A percentile compares a stretch with the other conserved stretches of the same genome.
Evolutionary conservation across 2,329 filamentous ascomycete genomes (phyloP).

Genomic region (Gnomoniopsis sp.): DNA sequence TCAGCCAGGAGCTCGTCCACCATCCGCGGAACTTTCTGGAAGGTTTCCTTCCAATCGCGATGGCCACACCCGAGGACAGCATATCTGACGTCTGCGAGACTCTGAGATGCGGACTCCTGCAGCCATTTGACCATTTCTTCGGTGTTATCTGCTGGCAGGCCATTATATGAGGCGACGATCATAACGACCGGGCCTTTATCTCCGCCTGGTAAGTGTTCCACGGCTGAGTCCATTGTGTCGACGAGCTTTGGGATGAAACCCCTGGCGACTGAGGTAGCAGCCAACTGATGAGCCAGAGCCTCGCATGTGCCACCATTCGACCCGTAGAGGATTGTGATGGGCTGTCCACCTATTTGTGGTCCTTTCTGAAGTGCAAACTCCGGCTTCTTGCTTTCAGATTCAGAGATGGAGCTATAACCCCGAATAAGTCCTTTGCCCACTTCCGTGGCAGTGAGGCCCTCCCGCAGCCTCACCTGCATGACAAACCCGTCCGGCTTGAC

Average conservation of each 20-base stretch:
- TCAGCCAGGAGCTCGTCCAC: constrained; percentile 53
- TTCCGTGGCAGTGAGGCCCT: constrained; percentile 29
- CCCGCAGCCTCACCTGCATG: constrained; percentile 54
- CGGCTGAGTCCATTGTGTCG: constrained; percentile 58
- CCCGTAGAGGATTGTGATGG: constrained; percentile 66
- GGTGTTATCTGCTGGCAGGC: constrained; percentile 71
- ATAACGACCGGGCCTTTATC: constrained; percentile 62
- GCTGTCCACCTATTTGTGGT: neutral
- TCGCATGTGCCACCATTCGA: constrained; percentile 76
- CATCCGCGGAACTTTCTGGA: constrained; percentile 63
- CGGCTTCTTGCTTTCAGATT: neutral
- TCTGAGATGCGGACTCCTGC: constrained; percentile 40
- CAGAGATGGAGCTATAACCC: neutral
- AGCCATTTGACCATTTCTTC: constrained; percentile 67
- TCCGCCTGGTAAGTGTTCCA: constrained; percentile 55
- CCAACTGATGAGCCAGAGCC: constrained; percentile 61
- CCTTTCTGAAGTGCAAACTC: neutral
- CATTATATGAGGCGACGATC: constrained; percentile 71
- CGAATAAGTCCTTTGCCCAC: neutral
- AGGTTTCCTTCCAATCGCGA: constrained; percentile 55
- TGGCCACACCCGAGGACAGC: constrained; percentile 68
- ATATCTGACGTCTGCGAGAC: constrained; percentile 56
- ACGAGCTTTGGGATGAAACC: constrained; percentile 53
- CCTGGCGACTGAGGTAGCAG: constrained; percentile 56
- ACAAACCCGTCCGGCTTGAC: constrained; percentile 60